Evolutionary conservation across 2,329 filamentous ascomycete species (phyloP).

Genomic region (Biscogniauxia marginata): DNA sequence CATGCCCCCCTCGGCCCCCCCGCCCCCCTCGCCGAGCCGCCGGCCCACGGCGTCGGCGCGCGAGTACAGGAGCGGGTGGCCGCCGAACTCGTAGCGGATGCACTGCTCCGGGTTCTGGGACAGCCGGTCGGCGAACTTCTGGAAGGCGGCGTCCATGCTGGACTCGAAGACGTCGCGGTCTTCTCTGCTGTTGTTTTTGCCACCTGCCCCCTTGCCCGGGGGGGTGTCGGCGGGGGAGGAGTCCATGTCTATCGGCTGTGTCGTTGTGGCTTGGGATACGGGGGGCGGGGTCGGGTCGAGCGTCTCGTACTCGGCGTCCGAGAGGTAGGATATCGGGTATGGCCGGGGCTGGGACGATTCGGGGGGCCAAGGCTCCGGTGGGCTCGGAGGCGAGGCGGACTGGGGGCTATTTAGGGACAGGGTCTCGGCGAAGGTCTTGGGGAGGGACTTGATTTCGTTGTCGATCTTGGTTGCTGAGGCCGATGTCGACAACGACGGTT

Average conservation of each 20-base stretch:
- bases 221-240: conserved; percentile 33
- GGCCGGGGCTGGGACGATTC: conserved; percentile 62
- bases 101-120: conserved; percentile 81
- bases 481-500: no score
- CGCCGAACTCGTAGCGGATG: conserved; percentile 76
- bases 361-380: conserved; percentile 73
- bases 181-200: conserved; percentile 47
- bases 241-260: conserved; percentile 48
- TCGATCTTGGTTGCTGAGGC: conserved; percentile 34
- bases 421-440: conserved; percentile 68
- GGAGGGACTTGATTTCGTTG: conserved; percentile 38
- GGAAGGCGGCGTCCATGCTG: conserved; percentile 71
- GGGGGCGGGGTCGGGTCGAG: conserved; percentile 62
- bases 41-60: conserved; percentile 71
- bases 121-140: conserved; percentile 71
- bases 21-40: conserved; percentile 13
- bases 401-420: conserved; percentile 67
- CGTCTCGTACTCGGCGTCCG: conserved; percentile 89
- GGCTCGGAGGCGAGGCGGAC: conserved; percentile 32
- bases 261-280: conserved; percentile 49
- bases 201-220: no score
- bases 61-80: conserved; percentile 75
- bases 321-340: conserved; percentile 75
- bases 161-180: conserved; percentile 74
- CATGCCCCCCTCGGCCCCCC: conserved; percentile 48